Percentiles rank a stretch among this genome's conserved stretches.
These are phyloP conservation scores for Rosellinia necatrix DNA, from an alignment of 2,329 filamentous ascomycete genomes.

Conservation along the genomic window DNA sequence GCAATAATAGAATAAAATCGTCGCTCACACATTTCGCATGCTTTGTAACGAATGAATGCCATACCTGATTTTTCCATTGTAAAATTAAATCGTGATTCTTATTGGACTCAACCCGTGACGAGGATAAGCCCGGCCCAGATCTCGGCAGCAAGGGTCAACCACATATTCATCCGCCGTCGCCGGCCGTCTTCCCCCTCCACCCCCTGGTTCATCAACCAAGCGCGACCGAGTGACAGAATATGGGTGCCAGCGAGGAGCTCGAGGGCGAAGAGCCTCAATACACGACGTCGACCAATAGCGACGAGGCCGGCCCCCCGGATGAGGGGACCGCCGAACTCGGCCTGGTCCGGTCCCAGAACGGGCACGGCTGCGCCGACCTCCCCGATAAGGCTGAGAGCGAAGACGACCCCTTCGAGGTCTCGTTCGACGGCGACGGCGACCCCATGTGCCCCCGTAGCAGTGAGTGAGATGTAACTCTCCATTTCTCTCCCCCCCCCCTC, in stretches of 20 bases:
- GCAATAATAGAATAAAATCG: neutral
- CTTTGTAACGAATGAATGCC: no score
- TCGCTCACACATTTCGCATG: no score
- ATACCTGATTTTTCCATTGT: neutral
- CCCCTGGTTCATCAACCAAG: no score
- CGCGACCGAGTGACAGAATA: neutral
- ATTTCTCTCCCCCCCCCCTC: no score
- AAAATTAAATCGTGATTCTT: no score
- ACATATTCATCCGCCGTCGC: neutral
- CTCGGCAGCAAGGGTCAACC: no score
- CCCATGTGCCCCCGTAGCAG: slow-evolving; percentile 70
- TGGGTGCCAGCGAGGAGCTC: slow-evolving; percentile 6
- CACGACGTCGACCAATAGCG: neutral
- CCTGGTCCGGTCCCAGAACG: slow-evolving; percentile 33
- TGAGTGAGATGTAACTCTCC: slow-evolving; percentile 43
- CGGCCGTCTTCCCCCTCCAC: no score
- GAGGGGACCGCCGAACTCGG: slow-evolving; percentile 9
- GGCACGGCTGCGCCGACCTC: slow-evolving; percentile 33
- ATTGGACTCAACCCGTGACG: no score
- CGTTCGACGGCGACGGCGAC: slow-evolving; percentile 76
- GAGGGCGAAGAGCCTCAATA: slow-evolving; percentile 7
- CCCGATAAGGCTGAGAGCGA: slow-evolving; percentile 18
- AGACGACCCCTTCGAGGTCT: slow-evolving; percentile 67
- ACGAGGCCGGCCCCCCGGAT: slow-evolving; percentile 6
- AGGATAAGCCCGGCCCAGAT: no score